Conservation (phyloP, 1,284 basidiomycete species). For the Hypsizygus ulmarius region DNA sequence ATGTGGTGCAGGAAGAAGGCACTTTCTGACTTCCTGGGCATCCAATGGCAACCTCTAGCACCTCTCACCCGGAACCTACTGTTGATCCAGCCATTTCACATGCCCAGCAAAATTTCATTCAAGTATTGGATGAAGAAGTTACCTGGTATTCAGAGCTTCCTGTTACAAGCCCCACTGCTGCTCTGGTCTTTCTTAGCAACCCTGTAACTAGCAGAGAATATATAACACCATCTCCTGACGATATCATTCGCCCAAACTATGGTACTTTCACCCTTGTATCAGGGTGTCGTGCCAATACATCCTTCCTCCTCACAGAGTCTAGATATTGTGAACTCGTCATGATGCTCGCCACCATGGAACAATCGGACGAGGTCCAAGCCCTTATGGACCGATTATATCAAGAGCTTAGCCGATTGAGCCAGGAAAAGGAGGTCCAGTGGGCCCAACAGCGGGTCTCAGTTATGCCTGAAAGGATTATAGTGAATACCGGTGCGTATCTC, state of each 20-base stretch:
- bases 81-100: too few relatives aligned
- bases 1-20: neutral
- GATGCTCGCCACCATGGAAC: neutral
- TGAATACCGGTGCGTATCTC: neutral
- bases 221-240: neutral
- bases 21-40: too few relatives aligned
- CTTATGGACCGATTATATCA: constrained; percentile 1
- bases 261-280: neutral
- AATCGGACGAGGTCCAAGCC: neutral
- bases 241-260: neutral
- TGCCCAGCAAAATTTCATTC: too few relatives aligned
- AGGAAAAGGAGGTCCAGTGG: constrained; percentile 4
- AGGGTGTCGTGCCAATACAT: neutral
- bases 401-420: neutral
- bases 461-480: neutral
- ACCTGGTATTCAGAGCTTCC: neutral
- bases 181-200: neutral
- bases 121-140: neutral
- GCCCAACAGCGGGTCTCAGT: neutral
- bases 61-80: too few relatives aligned
- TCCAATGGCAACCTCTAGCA: too few relatives aligned
- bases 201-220: neutral
- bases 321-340: constrained; percentile 1
- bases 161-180: neutral
- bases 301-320: neutral